Conservation (phyloP, 306 rosid species). For the Cercis canadensis region DNA sequence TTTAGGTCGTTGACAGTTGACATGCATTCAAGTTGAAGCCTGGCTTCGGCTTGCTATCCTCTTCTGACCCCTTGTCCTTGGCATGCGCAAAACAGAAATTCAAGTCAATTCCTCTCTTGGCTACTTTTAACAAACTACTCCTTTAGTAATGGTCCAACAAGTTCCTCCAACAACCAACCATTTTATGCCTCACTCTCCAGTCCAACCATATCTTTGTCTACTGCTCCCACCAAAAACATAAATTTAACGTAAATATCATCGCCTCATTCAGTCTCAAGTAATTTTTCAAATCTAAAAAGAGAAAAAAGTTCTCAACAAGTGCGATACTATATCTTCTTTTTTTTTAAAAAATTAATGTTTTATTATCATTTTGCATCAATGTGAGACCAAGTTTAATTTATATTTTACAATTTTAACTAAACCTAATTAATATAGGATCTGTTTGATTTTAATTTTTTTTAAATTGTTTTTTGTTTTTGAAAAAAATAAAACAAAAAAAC, state of each 20-base stretch:
- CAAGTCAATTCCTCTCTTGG: constrained; percentile 49
- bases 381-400: too few relatives aligned
- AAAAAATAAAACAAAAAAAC: too few relatives aligned
- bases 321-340: too few relatives aligned
- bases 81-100: constrained; percentile 34
- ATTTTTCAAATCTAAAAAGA: not conserved
- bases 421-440: too few relatives aligned
- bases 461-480: too few relatives aligned
- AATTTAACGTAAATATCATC: not conserved
- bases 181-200: constrained; percentile 43
- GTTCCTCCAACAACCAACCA: constrained; percentile 56
- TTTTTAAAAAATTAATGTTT: too few relatives aligned
- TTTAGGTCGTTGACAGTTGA: constrained; percentile 28
- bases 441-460: too few relatives aligned
- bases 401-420: too few relatives aligned
- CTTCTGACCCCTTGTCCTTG: not conserved
- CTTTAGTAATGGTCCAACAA: constrained; percentile 45
- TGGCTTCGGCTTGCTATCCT: constrained; percentile 27
- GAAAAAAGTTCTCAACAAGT: not conserved
- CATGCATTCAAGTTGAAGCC: too few relatives aligned
- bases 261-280: constrained; percentile 9
- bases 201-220: constrained; percentile 49
- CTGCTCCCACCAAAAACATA: constrained; percentile 38
- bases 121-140: constrained; percentile 38
- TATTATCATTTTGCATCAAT: too few relatives aligned